Evolutionary conservation across 352 stramenopile species (phyloP).

Genomic region (Globisporangium paroecandrum): DNA sequence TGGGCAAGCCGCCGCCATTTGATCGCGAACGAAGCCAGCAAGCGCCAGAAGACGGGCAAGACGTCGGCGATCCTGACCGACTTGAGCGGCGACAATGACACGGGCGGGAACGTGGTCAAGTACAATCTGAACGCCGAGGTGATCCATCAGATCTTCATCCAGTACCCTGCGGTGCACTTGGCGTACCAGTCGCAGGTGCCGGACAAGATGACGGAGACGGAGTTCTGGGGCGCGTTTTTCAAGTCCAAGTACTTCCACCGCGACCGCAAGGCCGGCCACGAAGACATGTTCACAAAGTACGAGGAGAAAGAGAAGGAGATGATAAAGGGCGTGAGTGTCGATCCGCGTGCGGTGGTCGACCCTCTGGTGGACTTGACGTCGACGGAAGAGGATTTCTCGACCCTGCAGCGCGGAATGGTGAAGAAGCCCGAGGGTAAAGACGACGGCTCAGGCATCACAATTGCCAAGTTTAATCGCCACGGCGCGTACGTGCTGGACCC

Average conservation of each 20-base stretch:
- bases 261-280: constrained; percentile 73
- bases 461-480: constrained; percentile 87
- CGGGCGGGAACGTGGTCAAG: constrained; percentile 77
- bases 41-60: constrained; percentile 82
- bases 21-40: constrained; percentile 79
- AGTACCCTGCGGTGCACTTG: constrained; percentile 84
- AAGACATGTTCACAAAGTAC: constrained; percentile 85
- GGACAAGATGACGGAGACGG: constrained; percentile 87
- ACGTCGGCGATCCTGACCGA: constrained; percentile 84
- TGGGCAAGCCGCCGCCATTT: constrained; percentile 81
- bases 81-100: constrained; percentile 65
- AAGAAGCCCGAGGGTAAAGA: constrained; percentile 37
- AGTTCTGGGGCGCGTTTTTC: constrained; percentile 88
- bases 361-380: constrained; percentile 74
- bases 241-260: constrained; percentile 90
- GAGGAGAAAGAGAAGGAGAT: constrained; percentile 76
- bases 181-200: constrained; percentile 83
- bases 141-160: constrained; percentile 89
- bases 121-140: constrained; percentile 89
- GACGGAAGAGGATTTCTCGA: constrained; percentile 63
- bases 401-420: constrained; percentile 20
- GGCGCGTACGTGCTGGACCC: constrained; percentile 80
- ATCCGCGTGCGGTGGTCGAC: constrained; percentile 69
- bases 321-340: constrained; percentile 33
- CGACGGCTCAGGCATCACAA: constrained; percentile 60